phyloP scores from a whole-genome alignment of 805 yeast genomes.

The Lipomyces yamanashiensis region DNA sequence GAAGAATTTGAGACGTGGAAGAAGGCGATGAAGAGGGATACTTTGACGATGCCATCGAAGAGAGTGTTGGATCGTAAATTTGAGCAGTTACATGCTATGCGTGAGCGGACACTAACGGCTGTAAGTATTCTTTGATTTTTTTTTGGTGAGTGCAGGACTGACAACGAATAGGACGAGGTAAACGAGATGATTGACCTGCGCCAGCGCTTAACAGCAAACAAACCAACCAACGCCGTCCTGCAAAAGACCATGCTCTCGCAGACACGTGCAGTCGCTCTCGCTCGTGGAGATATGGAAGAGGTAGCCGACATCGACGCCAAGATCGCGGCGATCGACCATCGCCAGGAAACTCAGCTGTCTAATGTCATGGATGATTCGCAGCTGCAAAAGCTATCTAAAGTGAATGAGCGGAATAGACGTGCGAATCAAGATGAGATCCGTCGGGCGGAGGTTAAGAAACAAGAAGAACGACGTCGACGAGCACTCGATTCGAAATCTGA shows the following conservation, averaged over 20 bases:
- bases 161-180: slow-evolving; percentile 53
- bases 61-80: slow-evolving; percentile 69
- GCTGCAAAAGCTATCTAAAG: slow-evolving; percentile 60
- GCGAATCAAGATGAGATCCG: slow-evolving; percentile 77
- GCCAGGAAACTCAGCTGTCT: slow-evolving; percentile 6
- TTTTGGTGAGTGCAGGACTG: background rate
- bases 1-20: slow-evolving; percentile 77
- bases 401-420: slow-evolving; percentile 84
- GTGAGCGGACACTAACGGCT: slow-evolving; percentile 68
- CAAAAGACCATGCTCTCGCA: slow-evolving; percentile 73
- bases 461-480: slow-evolving; percentile 55
- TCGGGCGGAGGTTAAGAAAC: slow-evolving; percentile 73
- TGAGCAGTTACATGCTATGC: slow-evolving; percentile 64
- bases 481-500: slow-evolving; percentile 37
- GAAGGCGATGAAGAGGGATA: slow-evolving; percentile 62
- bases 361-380: slow-evolving; percentile 25
- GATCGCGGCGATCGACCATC: slow-evolving; percentile 42
- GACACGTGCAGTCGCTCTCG: slow-evolving; percentile 75
- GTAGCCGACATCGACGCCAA: slow-evolving; percentile 45
- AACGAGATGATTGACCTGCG: slow-evolving; percentile 78
- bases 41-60: slow-evolving; percentile 61
- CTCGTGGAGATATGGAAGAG: slow-evolving; percentile 43
- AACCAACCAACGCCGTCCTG: slow-evolving; percentile 76
- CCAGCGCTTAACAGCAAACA: slow-evolving; percentile 61
- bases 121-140: slow-evolving; percentile 33